A percentile compares a stretch with the other conserved stretches of the same genome.
phyloP scores from a whole-genome alignment of 257 asterid genomes.

The Orobanche coerulescens region DNA sequence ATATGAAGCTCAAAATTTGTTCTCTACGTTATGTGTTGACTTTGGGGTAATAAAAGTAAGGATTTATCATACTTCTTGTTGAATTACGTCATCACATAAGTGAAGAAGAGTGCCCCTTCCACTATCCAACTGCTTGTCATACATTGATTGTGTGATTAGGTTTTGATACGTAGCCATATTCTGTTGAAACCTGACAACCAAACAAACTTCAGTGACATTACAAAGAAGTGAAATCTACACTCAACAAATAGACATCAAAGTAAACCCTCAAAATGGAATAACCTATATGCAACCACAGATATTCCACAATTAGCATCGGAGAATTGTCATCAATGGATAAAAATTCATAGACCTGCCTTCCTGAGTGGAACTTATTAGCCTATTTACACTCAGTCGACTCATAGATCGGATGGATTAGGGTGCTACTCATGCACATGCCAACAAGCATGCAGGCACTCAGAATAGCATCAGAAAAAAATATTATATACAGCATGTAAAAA shows the following conservation, averaged over 20 bases:
- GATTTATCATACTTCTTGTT: constrained; percentile 58
- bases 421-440: background rate
- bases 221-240: constrained; percentile 16
- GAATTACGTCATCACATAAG: constrained; percentile 96
- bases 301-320: constrained; percentile 13
- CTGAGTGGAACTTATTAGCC: background rate
- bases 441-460: constrained; percentile 7
- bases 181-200: constrained; percentile 70
- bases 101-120: constrained; percentile 98
- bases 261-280: background rate
- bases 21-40: background rate
- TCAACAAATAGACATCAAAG: constrained; percentile 17
- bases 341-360: background rate
- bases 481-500: background rate
- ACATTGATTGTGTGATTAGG: constrained; percentile 97
- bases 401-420: background rate
- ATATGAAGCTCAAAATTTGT: constrained; percentile 2
- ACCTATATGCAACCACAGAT: background rate
- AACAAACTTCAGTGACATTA: constrained; percentile 27
- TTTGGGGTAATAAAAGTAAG: background rate
- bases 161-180: constrained; percentile 88
- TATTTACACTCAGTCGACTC: background rate
- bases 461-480: background rate
- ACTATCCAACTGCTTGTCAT: constrained; percentile 95
- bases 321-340: background rate